Percentiles rank a stretch among this genome's conserved stretches.
Evolutionary conservation across 1,284 basidiomycete genomes (phyloP).

Genomic region (Cryptococcus neoformans): DNA sequence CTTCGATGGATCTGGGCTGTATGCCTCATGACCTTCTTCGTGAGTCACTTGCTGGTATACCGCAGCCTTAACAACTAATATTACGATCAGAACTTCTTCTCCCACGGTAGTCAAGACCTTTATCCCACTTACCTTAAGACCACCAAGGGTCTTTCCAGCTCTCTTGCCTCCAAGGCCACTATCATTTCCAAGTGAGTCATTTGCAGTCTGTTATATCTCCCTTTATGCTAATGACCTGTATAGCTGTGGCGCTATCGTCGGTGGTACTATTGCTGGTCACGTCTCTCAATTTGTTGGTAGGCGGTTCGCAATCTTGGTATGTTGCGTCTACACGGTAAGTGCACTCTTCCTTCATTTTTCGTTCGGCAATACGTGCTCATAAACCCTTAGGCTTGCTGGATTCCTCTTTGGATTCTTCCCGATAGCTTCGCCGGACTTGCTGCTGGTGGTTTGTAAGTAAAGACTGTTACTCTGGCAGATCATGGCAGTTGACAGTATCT

Average conservation of each 20-base stretch:
- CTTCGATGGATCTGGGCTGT: constrained; percentile 75
- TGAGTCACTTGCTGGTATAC: constrained; percentile 6
- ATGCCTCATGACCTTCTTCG: constrained; percentile 50
- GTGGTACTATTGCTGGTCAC: constrained; percentile 74
- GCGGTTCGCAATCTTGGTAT: constrained; percentile 55
- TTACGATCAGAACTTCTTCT: constrained; percentile 15
- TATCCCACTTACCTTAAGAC: constrained; percentile 66
- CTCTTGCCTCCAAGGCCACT: constrained; percentile 74
- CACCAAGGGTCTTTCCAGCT: constrained; percentile 49
- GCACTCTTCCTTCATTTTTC: background rate
- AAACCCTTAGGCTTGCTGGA: constrained; percentile 32
- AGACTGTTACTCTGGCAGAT: background rate
- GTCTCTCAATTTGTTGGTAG: constrained; percentile 82
- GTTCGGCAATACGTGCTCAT: constrained; percentile 3
- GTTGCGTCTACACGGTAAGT: constrained; percentile 55
- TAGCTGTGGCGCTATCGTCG: constrained; percentile 64
- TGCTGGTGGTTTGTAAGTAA: constrained; percentile 34
- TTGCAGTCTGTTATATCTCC: background rate
- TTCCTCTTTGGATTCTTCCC: constrained; percentile 77
- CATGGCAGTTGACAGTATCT: too few relatives aligned
- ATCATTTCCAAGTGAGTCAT: constrained; percentile 63
- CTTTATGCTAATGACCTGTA: background rate
- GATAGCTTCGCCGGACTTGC: constrained; percentile 43
- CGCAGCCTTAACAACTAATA: background rate
- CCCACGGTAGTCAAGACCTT: constrained; percentile 68